Evolutionary conservation across 2,329 filamentous ascomycete species (phyloP).

Genomic region (Claviceps sp.): DNA sequence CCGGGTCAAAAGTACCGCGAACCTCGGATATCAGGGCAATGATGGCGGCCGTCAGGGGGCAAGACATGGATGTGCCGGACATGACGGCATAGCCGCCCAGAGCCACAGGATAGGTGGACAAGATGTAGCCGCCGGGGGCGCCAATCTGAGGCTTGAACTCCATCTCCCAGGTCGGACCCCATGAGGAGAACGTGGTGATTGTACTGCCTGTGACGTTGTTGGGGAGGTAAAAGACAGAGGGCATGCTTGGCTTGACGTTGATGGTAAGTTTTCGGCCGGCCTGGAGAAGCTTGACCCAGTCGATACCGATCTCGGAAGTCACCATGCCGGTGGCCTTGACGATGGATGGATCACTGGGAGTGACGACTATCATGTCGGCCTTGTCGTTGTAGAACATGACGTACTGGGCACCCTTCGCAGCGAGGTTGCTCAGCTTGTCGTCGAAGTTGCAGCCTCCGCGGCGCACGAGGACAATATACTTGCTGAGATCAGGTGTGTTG

Average conservation of each 20-base stretch:
- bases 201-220: constrained; percentile 29
- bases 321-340: constrained; percentile 15
- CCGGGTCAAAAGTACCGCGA: constrained; percentile 35
- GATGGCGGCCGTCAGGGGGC: constrained; percentile 39
- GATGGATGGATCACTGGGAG: constrained; percentile 14
- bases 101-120: constrained; percentile 38
- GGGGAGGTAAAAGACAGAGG: constrained; percentile 4
- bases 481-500: constrained; percentile 36
- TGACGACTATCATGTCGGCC: constrained; percentile 14
- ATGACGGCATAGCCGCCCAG: constrained; percentile 35
- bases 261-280: constrained; percentile 21
- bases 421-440: neutral
- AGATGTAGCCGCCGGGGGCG: constrained; percentile 40
- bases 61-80: constrained; percentile 48
- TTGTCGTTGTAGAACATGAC: constrained; percentile 48
- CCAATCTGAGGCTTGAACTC: constrained; percentile 41
- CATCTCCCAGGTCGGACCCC: constrained; percentile 47
- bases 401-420: constrained; percentile 39
- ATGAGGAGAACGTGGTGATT: constrained; percentile 38
- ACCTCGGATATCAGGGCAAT: constrained; percentile 38
- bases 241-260: neutral
- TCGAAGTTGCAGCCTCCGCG: constrained; percentile 12
- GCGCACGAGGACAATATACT: constrained; percentile 39
- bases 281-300: constrained; percentile 25
- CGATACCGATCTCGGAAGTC: constrained; percentile 30